Percentiles rank a stretch among this genome's conserved stretches.
phyloP scores from a whole-genome alignment of 2,329 filamentous ascomycete genomes.

The Fusarium sp. region DNA sequence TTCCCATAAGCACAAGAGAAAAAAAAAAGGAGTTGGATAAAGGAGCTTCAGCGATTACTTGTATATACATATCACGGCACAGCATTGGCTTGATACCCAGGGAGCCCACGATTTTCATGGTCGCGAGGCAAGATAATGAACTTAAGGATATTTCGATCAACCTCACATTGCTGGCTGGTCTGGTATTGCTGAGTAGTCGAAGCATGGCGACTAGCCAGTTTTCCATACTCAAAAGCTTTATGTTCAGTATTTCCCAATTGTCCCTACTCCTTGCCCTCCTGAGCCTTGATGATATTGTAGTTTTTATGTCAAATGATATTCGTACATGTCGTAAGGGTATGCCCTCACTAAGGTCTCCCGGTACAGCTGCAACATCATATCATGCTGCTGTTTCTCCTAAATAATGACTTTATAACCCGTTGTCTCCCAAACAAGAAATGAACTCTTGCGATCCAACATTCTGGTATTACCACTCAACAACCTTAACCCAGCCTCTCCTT shows the following conservation, averaged over 20 bases:
- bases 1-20: neutral
- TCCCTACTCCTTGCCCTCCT: neutral
- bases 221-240: neutral
- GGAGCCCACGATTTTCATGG: slow-evolving; percentile 24
- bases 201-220: neutral
- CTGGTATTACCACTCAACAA: slow-evolving; percentile 27
- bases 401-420: slow-evolving; percentile 9
- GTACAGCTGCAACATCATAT: slow-evolving; percentile 17
- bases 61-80: slow-evolving; percentile 38
- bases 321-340: slow-evolving; percentile 48
- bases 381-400: slow-evolving; percentile 3
- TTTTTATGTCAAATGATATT: slow-evolving; percentile 40
- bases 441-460: slow-evolving; percentile 31
- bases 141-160: slow-evolving; percentile 16
- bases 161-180: neutral
- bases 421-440: slow-evolving; percentile 11
- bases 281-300: slow-evolving; percentile 4
- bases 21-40: slow-evolving; percentile 23
- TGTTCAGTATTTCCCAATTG: slow-evolving; percentile 10
- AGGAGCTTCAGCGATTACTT: slow-evolving; percentile 33
- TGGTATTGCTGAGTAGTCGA: neutral
- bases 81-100: slow-evolving; percentile 49
- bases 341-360: slow-evolving; percentile 21
- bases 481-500: neutral
- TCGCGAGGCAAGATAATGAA: slow-evolving; percentile 46